Conservation (phyloP, 2,329 filamentous ascomycete genomes). For the Diaporthe eres region DNA sequence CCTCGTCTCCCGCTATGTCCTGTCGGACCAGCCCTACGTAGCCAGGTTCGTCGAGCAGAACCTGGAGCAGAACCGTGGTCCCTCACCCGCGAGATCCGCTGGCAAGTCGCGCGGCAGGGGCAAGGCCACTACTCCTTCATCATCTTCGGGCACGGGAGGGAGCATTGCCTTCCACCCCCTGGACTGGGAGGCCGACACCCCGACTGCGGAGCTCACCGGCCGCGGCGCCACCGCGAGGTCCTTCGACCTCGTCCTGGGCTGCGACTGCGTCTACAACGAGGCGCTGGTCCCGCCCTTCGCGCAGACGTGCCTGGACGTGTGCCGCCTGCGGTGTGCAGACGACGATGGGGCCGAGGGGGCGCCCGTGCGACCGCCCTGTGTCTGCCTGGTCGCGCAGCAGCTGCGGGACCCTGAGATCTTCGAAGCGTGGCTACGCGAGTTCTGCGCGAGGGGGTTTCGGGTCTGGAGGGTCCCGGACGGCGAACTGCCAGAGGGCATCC, state of each 20-base stretch:
- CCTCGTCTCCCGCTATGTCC: slow-evolving; percentile 75
- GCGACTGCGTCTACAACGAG: slow-evolving; percentile 97
- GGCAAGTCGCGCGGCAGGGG: slow-evolving; percentile 24
- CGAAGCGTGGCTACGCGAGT: slow-evolving; percentile 81
- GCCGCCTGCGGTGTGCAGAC: slow-evolving; percentile 64
- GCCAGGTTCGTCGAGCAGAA: slow-evolving; percentile 83
- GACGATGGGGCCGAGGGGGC: slow-evolving; percentile 38
- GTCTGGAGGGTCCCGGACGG: slow-evolving; percentile 83
- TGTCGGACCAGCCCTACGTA: slow-evolving; percentile 92
- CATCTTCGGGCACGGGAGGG: slow-evolving; percentile 30
- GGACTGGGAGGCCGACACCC: slow-evolving; percentile 85
- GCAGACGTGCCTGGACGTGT: slow-evolving; percentile 83
- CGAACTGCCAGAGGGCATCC: slow-evolving; percentile 70
- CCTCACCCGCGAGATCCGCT: background rate
- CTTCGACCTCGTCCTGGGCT: slow-evolving; percentile 84
- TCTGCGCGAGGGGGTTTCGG: slow-evolving; percentile 72
- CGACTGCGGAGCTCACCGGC: slow-evolving; percentile 60
- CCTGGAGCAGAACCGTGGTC: slow-evolving; percentile 71
- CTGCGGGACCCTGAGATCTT: slow-evolving; percentile 89
- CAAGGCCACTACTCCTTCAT: background rate
- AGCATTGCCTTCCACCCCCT: slow-evolving; percentile 73
- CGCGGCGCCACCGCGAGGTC: slow-evolving; percentile 39
- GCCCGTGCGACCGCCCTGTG: slow-evolving; percentile 61
- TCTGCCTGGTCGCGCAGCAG: slow-evolving; percentile 91
- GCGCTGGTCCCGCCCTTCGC: slow-evolving; percentile 85